Conservation (phyloP, 2,329 filamentous ascomycete genomes). For the Xylariaceae sp. region DNA sequence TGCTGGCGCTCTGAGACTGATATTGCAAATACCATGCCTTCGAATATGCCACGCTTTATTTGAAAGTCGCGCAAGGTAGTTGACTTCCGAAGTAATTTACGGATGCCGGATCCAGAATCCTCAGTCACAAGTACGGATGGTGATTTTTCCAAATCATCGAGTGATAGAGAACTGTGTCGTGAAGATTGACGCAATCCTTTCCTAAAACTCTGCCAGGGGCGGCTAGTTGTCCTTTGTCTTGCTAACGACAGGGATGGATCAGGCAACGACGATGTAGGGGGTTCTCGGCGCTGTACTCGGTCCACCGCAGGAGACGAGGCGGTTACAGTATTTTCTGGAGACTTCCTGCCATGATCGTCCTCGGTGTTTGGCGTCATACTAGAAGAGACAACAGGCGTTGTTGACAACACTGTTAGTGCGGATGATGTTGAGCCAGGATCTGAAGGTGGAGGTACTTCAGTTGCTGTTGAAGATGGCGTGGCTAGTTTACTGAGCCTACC, state of each 20-base stretch:
- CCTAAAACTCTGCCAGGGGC: constrained; percentile 36
- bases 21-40: constrained; percentile 86
- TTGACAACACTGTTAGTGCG: constrained; percentile 36
- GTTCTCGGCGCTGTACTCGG: constrained; percentile 40
- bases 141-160: constrained; percentile 56
- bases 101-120: constrained; percentile 23
- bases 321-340: constrained; percentile 6
- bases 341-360: constrained; percentile 15
- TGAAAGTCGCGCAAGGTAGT: constrained; percentile 26
- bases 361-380: constrained; percentile 39
- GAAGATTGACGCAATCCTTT: constrained; percentile 33
- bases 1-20: constrained; percentile 66
- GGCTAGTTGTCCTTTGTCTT: constrained; percentile 36
- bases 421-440: constrained; percentile 37
- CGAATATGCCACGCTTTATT: constrained; percentile 60
- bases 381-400: constrained; percentile 38
- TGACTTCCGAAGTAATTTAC: constrained; percentile 34
- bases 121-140: constrained; percentile 42
- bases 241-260: constrained; percentile 30
- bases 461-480: constrained; percentile 33
- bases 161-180: constrained; percentile 51
- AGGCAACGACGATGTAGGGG: constrained; percentile 30
- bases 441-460: constrained; percentile 22
- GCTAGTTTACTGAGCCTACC: constrained; percentile 24
- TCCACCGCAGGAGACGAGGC: constrained; percentile 45